Percentiles rank a stretch among this genome's conserved stretches.
Evolutionary conservation across 2,329 filamentous ascomycete species (phyloP).

Genomic region (Tolypocladium endophyticum): DNA sequence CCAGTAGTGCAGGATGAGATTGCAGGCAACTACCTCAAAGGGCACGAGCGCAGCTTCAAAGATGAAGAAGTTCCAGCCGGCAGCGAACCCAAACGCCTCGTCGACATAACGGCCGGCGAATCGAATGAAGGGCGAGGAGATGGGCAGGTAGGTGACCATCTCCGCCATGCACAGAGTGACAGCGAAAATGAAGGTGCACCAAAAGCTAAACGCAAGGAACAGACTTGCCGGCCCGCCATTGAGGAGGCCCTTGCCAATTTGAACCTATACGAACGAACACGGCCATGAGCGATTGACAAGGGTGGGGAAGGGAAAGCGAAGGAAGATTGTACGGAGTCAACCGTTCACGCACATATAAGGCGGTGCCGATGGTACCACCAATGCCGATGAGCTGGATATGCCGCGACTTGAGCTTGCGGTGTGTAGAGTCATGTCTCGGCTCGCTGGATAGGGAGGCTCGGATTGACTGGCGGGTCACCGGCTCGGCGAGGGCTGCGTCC

Average conservation of each 20-base stretch:
- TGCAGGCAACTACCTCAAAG: slow-evolving; percentile 57
- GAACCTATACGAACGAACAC: slow-evolving; percentile 21
- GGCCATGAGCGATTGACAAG: slow-evolving; percentile 7
- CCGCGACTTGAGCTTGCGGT: slow-evolving; percentile 42
- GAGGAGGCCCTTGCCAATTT: slow-evolving; percentile 47
- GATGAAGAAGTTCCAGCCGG: slow-evolving; percentile 66
- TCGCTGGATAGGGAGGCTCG: slow-evolving; percentile 8
- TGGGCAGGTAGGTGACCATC: slow-evolving; percentile 68
- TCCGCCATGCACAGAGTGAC: slow-evolving; percentile 56
- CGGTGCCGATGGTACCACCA: slow-evolving; percentile 54
- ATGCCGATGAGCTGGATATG: slow-evolving; percentile 53
- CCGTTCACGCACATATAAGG: slow-evolving; percentile 36
- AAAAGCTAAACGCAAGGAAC: slow-evolving; percentile 49
- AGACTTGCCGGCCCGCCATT: slow-evolving; percentile 49
- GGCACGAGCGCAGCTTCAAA: slow-evolving; percentile 59
- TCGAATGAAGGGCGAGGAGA: slow-evolving; percentile 68
- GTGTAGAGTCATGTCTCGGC: slow-evolving; percentile 28
- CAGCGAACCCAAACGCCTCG: slow-evolving; percentile 62
- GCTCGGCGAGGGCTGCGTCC: background rate
- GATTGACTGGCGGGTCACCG: background rate
- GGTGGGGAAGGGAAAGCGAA: background rate
- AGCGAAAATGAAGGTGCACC: slow-evolving; percentile 50
- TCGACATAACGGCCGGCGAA: slow-evolving; percentile 69
- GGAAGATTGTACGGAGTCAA: background rate
- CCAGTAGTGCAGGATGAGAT: slow-evolving; percentile 54